Percentiles rank a stretch among this genome's conserved stretches.
These are phyloP conservation scores for Gryganskiella cystojenkinii DNA, from an alignment of 192 early-diverging fungal species.

Conservation along the genomic window DNA sequence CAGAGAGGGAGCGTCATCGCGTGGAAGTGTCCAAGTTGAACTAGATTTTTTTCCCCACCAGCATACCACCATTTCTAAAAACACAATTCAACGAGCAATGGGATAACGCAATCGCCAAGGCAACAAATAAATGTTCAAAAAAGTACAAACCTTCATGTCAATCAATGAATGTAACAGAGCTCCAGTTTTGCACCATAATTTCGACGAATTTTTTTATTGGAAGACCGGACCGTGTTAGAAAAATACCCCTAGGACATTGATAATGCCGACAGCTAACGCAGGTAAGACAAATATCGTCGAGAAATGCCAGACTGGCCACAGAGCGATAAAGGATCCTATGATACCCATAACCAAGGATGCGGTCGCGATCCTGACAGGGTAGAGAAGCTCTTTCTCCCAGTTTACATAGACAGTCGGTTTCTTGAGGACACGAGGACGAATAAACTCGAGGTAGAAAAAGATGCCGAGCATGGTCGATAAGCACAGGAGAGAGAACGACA, in stretches of 20 bases:
- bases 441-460: constrained; percentile 49
- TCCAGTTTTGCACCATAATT: no score
- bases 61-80: no score
- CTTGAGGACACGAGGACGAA: constrained; percentile 27
- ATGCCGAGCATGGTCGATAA: constrained; percentile 35
- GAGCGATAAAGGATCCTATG: constrained; percentile 26
- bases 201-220: no score
- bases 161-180: no score
- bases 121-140: no score
- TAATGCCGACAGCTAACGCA: constrained; percentile 18
- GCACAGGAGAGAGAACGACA: constrained; percentile 43
- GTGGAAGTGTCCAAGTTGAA: constrained; percentile 50
- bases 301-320: constrained; percentile 48
- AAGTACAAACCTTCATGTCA: no score
- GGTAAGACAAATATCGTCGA: constrained; percentile 28
- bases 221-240: constrained; percentile 7
- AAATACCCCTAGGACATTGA: constrained; percentile 38
- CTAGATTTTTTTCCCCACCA: constrained; percentile 13
- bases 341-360: constrained; percentile 14
- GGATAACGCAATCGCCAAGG: no score
- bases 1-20: constrained; percentile 30
- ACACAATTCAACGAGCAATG: no score
- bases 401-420: constrained; percentile 39
- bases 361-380: constrained; percentile 35
- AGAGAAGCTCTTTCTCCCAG: constrained; percentile 40